Conservation (phyloP, 495 filamentous ascomycete species). For the Penicillium ucsense region DNA sequence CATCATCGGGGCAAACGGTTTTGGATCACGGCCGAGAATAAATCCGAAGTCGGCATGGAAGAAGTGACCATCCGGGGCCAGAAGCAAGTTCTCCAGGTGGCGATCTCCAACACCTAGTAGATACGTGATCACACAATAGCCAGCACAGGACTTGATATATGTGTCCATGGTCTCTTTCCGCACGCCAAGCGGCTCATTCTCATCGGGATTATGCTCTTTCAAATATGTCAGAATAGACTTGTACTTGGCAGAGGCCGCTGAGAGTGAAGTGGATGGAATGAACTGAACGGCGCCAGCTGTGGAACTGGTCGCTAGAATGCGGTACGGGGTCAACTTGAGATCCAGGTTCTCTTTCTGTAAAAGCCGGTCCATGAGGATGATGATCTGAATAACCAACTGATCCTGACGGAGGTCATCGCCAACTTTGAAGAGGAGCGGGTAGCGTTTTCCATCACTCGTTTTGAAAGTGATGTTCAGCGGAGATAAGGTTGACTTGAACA, state of each 20-base stretch:
- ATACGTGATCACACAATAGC: slow-evolving; percentile 98
- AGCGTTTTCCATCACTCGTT: slow-evolving; percentile 63
- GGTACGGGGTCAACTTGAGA: slow-evolving; percentile 88
- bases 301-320: slow-evolving; percentile 85
- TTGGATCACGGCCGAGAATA: slow-evolving; percentile 94
- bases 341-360: slow-evolving; percentile 96
- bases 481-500: slow-evolving; percentile 91
- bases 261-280: slow-evolving; percentile 74
- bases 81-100: slow-evolving; percentile 90
- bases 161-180: slow-evolving; percentile 90
- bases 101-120: slow-evolving; percentile 96
- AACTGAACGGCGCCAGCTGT: slow-evolving; percentile 89
- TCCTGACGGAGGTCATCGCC: slow-evolving; percentile 96
- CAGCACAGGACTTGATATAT: slow-evolving; percentile 90
- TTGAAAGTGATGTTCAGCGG: slow-evolving; percentile 89
- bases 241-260: slow-evolving; percentile 70
- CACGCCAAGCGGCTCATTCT: slow-evolving; percentile 70
- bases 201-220: slow-evolving; percentile 82
- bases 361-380: slow-evolving; percentile 94
- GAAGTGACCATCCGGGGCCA: slow-evolving; percentile 84
- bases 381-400: slow-evolving; percentile 96
- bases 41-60: slow-evolving; percentile 98
- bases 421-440: slow-evolving; percentile 93
- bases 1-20: slow-evolving; percentile 93
- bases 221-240: slow-evolving; percentile 81